Evolutionary conservation across 164 flowering plant species (phyloP), one percentile per base, ranked within the genome.

Genomic region (Stephania japonica): DNA sequence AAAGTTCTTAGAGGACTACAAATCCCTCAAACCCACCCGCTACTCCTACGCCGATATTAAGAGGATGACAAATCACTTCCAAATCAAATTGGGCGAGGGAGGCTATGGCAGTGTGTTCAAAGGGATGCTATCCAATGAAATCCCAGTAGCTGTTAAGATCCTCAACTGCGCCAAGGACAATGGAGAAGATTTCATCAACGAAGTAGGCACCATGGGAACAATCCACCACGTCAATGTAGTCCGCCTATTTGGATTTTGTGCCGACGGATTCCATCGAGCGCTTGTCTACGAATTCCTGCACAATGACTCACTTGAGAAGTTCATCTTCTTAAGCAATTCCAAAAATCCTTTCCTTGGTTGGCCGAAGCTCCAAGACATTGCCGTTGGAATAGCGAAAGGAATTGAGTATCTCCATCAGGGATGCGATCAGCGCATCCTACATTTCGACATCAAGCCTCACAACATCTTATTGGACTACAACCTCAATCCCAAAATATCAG

Each of bases 391-490:
- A 6, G 43, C 69, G 11, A 66, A 32, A 66, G 69, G 69, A 32
- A 66, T 67, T 38, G 69, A 67, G n/a, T 67, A 67, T 32, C 69
- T 67, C 16, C 44, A 67, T n/a, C 69, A 67, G 42, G 69, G 69
- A 5, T 67, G 69, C 44, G 19, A 32, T 67, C 69, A 67, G 14
- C 49, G 69, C 44, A 67, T 67, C 44, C 69, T 67, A 8, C 69
- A 67, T 67, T 41, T 59, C 64, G 64, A 59, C 21, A 41, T 67
- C 47, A 67, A 67, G 44, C 69, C 69, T 32, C 69, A 67, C 21
- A 67, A 67, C 44, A 67, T 67, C 69, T 32, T 67, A 23, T 26
- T 32, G n/a, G 69, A 67, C 69, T 18, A 27, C 11, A 67, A 24
- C 16, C 25, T 67, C 47, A 67, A 67, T 19, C 69, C 69, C 19